These are phyloP conservation scores for Solanum raphanifolium DNA, from an alignment of 257 asterid genomes.

Conservation along the genomic window DNA sequence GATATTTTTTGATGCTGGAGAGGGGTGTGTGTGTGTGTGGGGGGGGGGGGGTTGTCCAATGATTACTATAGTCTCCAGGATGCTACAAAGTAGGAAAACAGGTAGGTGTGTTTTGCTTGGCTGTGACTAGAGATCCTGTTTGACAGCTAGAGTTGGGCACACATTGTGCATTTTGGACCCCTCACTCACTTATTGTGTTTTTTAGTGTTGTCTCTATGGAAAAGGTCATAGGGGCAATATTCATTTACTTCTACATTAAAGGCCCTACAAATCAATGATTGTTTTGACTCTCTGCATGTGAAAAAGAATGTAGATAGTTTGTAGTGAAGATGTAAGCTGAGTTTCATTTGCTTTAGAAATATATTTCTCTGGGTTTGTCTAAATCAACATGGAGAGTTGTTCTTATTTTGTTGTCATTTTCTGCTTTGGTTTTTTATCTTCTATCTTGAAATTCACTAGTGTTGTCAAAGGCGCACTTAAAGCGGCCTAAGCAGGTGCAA, in stretches of 20 bases:
- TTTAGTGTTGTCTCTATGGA: not conserved
- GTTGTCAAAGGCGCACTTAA: conserved; percentile 35
- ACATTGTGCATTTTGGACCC: not conserved
- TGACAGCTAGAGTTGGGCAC: not conserved
- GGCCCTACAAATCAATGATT: not conserved
- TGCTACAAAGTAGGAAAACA: not conserved
- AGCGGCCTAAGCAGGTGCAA: not conserved
- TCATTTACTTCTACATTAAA: not conserved
- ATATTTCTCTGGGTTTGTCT: not conserved
- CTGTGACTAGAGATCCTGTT: not conserved
- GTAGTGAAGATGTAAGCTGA: not conserved
- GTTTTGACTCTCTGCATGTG: not conserved
- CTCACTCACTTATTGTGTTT: not conserved
- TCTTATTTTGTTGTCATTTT: not conserved
- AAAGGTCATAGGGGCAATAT: not conserved
- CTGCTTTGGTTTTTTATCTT: not conserved
- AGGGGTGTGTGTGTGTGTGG: no score
- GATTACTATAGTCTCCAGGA: not conserved
- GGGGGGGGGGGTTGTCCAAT: not conserved
- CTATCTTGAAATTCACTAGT: not conserved
- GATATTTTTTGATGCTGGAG: not conserved
- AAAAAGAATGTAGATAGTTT: not conserved
- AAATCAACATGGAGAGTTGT: not conserved
- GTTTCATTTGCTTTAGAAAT: not conserved
- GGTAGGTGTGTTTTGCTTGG: not conserved